Base-by-base conservation (phyloP, 176 grass and related monocot species). In the Aechmea fasciata region DNA sequence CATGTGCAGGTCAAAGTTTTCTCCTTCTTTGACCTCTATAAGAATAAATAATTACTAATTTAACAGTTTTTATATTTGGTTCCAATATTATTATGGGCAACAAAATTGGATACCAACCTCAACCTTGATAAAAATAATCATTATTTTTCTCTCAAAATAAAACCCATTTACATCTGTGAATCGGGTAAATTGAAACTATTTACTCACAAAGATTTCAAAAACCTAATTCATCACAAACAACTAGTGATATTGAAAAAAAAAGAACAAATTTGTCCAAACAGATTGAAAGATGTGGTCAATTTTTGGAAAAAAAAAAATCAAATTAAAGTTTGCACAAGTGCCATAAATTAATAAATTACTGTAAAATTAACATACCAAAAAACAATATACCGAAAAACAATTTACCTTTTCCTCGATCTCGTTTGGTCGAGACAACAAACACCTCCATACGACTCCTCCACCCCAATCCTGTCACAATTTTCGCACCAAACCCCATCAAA, bases 351-450 rank as follows among this genome's bases (percentile, higher is more conserved):
- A 10, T 19, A 61, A 61, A 61, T 9, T 18, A 19, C 15, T 61
- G 15, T 11, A n/a, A 29, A 52, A 13, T 4, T 11, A 14, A 70
- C 2, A 51, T 55, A 61, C 49, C 49, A 25, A 73, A 73, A 66
- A 48, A 11, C 9, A 71, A 29, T 1, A 81, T 15, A 71, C 57
- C 11, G 64, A 52, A 13, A 19, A 48, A 59, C 23, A 52, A 77
- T 51, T 24, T 20, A 84, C 82, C 82, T 84, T 65, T 84, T 84
- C 29, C 82, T 69, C 52, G 54, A 70, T 26, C 71, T 61, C 52
- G 28, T 11, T 72, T 79, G 82, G 11, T 79, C 65, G 26, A 68
- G 17, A 49, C 64, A 47, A 48, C 71, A 75, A 23, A 50, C 71
- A 68, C 70, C 79, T 19, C 51, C 41, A 66, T 63, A 83, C 5